Evolutionary conservation across 441 rosid genomes (phyloP), one percentile per base, ranked within the genome.

Genomic region (Syzygium malaccense): DNA sequence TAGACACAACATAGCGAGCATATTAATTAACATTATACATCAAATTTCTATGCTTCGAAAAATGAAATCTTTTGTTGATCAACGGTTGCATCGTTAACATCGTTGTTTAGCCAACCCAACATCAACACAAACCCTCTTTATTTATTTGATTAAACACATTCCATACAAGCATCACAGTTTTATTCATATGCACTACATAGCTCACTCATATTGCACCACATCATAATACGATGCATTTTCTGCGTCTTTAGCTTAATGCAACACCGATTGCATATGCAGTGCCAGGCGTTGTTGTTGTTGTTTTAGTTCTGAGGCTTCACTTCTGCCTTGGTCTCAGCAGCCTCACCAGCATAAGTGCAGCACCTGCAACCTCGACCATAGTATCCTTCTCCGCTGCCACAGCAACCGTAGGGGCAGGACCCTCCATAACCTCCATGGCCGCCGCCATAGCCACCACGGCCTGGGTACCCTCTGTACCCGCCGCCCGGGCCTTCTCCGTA

Each of bases 301-400:
- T 49, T 84, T 45, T 58, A 88, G 86, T 80, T 87, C 85, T 87
- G 85, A 33, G 88, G 88, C 68, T 87, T 87, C 60, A 32, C 85
- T 54, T 66, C 85, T 2, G 71, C 26, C 32, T 49, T 45, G 33
- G 41, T 33, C 68, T 87, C 62, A 55, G 86, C 68, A 41, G 88
- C 48, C 54, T 87, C 60, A 13, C 66, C 88, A 55, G 85, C 86
- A 28, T 83, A 55, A 87, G 62, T 60, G 60, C 88, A 87, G 88
- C 88, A 87, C 55, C n/a, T 37, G 60, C 88, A 87, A 9, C 33
- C n/a, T 11, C 85, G 28, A 1, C 55, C 14, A 14, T 4, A 4
- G 66, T 87, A 37, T 60, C 71, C 85, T 71, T 45, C 14, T 68
- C 80, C 6, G 19, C 85, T 14, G 14, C 49, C 57, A 75, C 68